Percentiles rank a stretch among this genome's conserved stretches.
These are phyloP conservation scores for Eimeria mitis DNA, from an alignment of 169 alveolate genomes.

Conservation along the genomic window DNA sequence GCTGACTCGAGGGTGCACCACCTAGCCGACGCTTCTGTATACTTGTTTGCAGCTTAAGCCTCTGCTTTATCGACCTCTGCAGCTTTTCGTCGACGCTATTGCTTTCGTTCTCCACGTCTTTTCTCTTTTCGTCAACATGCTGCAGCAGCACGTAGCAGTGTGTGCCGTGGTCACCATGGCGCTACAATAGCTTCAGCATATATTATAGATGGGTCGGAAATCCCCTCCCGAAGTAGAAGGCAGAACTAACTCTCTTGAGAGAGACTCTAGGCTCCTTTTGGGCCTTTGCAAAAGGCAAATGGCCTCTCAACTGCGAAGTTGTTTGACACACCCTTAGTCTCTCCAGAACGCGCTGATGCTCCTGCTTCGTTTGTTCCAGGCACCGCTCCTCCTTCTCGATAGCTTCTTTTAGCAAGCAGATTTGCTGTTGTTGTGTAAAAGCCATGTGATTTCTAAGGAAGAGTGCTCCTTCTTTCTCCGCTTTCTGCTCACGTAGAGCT, in stretches of 20 bases:
- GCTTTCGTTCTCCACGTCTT: slow-evolving; percentile 18
- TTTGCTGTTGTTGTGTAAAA: slow-evolving; percentile 63
- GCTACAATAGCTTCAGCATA: background rate
- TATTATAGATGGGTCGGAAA: no score
- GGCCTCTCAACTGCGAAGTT: no score
- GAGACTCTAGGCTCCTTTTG: background rate
- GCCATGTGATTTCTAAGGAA: slow-evolving; percentile 49
- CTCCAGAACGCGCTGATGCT: slow-evolving; percentile 12
- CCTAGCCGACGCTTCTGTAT: slow-evolving; percentile 33
- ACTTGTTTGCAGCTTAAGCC: slow-evolving; percentile 43
- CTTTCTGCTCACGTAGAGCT: slow-evolving; percentile 23
- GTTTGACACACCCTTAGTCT: slow-evolving; percentile 25
- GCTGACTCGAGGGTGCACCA: background rate
- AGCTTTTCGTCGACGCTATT: slow-evolving; percentile 11
- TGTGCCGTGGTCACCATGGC: background rate
- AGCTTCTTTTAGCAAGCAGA: slow-evolving; percentile 19
- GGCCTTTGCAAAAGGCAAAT: background rate
- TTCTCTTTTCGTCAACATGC: slow-evolving; percentile 29
- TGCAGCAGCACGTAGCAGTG: background rate
- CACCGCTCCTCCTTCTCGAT: slow-evolving; percentile 25
- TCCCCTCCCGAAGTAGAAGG: background rate
- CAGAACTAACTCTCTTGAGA: background rate
- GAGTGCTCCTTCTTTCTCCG: slow-evolving; percentile 51
- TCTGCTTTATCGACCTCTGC: slow-evolving; percentile 18
- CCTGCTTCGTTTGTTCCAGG: slow-evolving; percentile 26